Evolutionary conservation across 495 filamentous ascomycete species (phyloP), one percentile per base, ranked within the genome.

Genomic region (Umbilicaria muhlenbergii): DNA sequence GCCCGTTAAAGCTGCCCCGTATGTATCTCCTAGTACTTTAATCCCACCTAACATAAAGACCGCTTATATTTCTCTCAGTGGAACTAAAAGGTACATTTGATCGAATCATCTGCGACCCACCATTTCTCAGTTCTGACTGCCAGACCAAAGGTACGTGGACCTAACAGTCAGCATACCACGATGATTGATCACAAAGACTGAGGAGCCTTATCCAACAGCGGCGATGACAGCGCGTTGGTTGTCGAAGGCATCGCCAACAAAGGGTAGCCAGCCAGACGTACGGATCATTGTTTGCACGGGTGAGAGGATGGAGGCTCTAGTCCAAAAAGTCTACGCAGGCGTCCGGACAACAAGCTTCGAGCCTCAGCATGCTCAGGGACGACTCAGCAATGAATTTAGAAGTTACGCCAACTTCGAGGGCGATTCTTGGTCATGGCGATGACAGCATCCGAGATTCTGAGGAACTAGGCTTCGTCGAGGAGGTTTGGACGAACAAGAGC

Each of bases 331-430:
- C 42, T 54, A 38, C 32, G 43, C 24, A 54, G 55, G 55, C 17
- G 49, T 36, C 34, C 38, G 11, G 37, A 49, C 18, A n/a, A 55
- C 52, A 21, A 45, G 40, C 2, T 55, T 47, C 52, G 70, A 79
- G 45, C 75, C 75, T 0, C 55, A 63, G 43, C 83, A 89, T 55
- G 65, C 71, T 15, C 75, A 77, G 43, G 76, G 65, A 13, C 43
- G 74, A 11, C 58, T 89, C 35, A 78, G 77, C 54, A 89, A 89
- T 54, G 80, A 81, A 63, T 89, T 86, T 54, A 64, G 72, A 47
- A 86, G 81, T 56, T 86, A 83, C 47, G 74, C 81, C 3, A 84
- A 82, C 48, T 86, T 80, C 46, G 75, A 83, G 57, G 65, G 73
- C 45, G 60, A 56, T 7, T 55, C 46, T 1, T 80, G 82, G 74